Base-by-base conservation (phyloP, 148 eudicot species). In the Amaranthus palmeri region DNA sequence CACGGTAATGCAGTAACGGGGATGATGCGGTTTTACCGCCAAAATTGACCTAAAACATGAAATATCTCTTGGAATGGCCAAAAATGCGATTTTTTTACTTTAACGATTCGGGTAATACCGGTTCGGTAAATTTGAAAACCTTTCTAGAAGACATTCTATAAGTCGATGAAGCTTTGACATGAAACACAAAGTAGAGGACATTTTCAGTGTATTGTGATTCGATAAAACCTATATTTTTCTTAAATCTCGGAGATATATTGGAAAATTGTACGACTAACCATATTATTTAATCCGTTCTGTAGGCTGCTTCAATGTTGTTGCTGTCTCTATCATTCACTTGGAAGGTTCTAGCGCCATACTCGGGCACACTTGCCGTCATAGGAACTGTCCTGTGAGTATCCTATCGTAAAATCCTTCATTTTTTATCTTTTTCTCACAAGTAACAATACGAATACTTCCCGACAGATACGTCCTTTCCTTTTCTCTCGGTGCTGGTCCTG, bases 401-500 rank as follows among this genome's bases (percentile, higher is more conserved):
- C 60, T 53, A 18, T 40, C 15, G 12, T 58, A 40, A 8, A n/a
- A 11, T 43, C 45, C 45, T 3, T 70, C 13, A 8, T 7, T 52
- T 2, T 17, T n/a, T 18, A 2, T 18, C 25, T 56, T 3, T 56
- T 7, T 54, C 17, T 9, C 49, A 66, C 60, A 11, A 25, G 48
- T 41, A 2, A 15, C 15, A 4, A 63, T 50, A 56, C 69, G 15
- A 52, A 2, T 14, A 52, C 48, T 52, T 59, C 45, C 58, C 13
- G 68, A 60, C 88, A 95, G 98, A 40, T 95, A 95, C 15, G 98
- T 95, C 74, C 81, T 91, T 55, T 95, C 92, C 56, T 95, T 95
- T 73, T 88, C 98, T 52, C 97, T 95, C 60, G 98, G 98, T 52
- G 98, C 97, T 61, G 98, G 98, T 75, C 98, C 98, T 6, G 98